These are phyloP conservation scores for Suhomyces sp. DNA, from an alignment of 805 yeast genomes.

Conservation along the genomic window DNA sequence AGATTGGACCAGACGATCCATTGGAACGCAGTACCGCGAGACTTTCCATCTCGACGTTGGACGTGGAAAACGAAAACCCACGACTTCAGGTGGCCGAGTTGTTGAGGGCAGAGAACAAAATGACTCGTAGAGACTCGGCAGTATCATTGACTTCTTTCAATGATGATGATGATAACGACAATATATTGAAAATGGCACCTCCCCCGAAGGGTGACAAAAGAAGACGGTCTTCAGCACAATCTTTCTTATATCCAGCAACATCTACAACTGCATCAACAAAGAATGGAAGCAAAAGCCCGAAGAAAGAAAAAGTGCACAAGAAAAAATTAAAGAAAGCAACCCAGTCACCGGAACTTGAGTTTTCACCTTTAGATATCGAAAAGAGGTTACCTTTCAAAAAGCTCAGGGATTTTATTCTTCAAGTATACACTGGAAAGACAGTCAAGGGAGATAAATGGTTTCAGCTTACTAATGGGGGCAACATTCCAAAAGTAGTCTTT, in stretches of 20 bases:
- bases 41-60: conserved; percentile 25
- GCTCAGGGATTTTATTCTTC: conserved; percentile 19
- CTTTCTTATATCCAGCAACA: conserved; percentile 11
- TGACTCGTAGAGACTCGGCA: conserved; percentile 19
- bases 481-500: conserved; percentile 54
- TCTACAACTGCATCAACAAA: background rate
- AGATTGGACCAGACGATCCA: conserved; percentile 15
- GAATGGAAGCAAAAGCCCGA: conserved; percentile 12
- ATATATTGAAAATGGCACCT: background rate
- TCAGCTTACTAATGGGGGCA: conserved; percentile 45
- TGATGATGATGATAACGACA: conserved; percentile 12
- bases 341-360: conserved; percentile 20
- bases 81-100: conserved; percentile 18
- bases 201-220: conserved; percentile 23
- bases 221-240: conserved; percentile 39
- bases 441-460: conserved; percentile 39
- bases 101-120: conserved; percentile 6
- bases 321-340: conserved; percentile 33
- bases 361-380: conserved; percentile 1
- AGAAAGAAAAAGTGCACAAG: conserved; percentile 26
- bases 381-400: conserved; percentile 17
- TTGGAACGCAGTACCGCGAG: conserved; percentile 26
- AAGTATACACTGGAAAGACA: conserved; percentile 10
- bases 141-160: conserved; percentile 24
- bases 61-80: conserved; percentile 17